Conservation (phyloP, 352 stramenopile genomes). For the Pythium rhizo-oryzae region DNA sequence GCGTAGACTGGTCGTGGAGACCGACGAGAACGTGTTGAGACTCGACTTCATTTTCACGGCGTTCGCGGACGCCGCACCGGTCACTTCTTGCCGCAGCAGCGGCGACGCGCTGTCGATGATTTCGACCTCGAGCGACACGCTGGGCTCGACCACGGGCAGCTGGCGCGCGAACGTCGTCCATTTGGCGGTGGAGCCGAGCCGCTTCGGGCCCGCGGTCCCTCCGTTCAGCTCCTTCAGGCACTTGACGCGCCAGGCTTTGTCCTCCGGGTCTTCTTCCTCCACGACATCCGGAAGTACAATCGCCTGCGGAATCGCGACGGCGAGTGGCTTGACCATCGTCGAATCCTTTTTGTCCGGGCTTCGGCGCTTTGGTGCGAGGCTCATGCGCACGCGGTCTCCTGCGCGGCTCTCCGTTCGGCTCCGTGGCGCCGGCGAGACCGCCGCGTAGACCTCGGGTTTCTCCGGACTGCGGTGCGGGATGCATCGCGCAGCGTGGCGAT, state of each 20-base stretch:
- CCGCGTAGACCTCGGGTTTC: slow-evolving; percentile 19
- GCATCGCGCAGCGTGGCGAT: slow-evolving; percentile 52
- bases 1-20: slow-evolving; percentile 10
- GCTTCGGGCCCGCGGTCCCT: neutral
- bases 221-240: slow-evolving; percentile 27
- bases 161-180: slow-evolving; percentile 14
- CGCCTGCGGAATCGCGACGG: slow-evolving; percentile 22
- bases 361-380: slow-evolving; percentile 6
- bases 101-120: slow-evolving; percentile 23
- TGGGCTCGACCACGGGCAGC: slow-evolving; percentile 14
- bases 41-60: slow-evolving; percentile 31
- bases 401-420: slow-evolving; percentile 9
- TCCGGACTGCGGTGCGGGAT: slow-evolving; percentile 43
- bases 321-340: neutral
- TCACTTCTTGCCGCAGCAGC: slow-evolving; percentile 17
- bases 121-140: slow-evolving; percentile 19
- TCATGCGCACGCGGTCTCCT: slow-evolving; percentile 17
- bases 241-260: slow-evolving; percentile 19
- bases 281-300: slow-evolving; percentile 11
- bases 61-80: neutral
- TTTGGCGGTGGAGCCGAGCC: neutral
- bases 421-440: slow-evolving; percentile 7
- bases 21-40: slow-evolving; percentile 26
- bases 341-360: slow-evolving; percentile 17
- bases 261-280: slow-evolving; percentile 23